These are phyloP conservation scores for Pestalotiopsis sp. DNA, from an alignment of 2,329 filamentous ascomycete species.

Conservation along the genomic window DNA sequence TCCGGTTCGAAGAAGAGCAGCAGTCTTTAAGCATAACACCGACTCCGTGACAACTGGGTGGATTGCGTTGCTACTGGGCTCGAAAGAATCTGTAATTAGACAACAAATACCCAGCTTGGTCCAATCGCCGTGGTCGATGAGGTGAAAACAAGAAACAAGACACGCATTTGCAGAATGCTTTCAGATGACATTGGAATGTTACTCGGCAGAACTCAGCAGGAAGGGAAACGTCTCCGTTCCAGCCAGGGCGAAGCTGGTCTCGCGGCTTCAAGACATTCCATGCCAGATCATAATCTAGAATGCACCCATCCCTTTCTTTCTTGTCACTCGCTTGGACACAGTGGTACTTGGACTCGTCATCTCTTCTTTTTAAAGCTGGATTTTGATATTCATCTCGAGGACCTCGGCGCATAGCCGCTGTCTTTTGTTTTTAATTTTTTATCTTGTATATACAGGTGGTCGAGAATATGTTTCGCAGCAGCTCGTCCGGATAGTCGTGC, in stretches of 20 bases:
- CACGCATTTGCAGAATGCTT: background rate
- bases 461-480: background rate
- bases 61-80: conserved; percentile 15
- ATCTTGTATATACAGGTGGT: conserved; percentile 10
- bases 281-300: conserved; percentile 15
- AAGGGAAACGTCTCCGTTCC: background rate
- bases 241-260: conserved; percentile 21
- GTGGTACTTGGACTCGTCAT: background rate
- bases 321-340: conserved; percentile 9
- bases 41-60: conserved; percentile 16
- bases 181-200: background rate
- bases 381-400: conserved; percentile 28
- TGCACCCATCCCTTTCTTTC: conserved; percentile 13
- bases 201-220: background rate
- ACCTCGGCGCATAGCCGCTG: conserved; percentile 19
- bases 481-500: background rate
- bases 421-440: background rate
- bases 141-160: conserved; percentile 27
- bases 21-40: conserved; percentile 23
- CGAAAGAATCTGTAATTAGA: conserved; percentile 33
- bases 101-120: conserved; percentile 27
- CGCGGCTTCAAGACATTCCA: conserved; percentile 14
- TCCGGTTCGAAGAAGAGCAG: background rate
- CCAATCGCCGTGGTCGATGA: conserved; percentile 22
- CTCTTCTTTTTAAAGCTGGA: conserved; percentile 22